A percentile compares a stretch with the other conserved stretches of the same genome.
Conservation (phyloP, 768 basidiomycete genomes). For the Kwoniella dejecticola region DNA sequence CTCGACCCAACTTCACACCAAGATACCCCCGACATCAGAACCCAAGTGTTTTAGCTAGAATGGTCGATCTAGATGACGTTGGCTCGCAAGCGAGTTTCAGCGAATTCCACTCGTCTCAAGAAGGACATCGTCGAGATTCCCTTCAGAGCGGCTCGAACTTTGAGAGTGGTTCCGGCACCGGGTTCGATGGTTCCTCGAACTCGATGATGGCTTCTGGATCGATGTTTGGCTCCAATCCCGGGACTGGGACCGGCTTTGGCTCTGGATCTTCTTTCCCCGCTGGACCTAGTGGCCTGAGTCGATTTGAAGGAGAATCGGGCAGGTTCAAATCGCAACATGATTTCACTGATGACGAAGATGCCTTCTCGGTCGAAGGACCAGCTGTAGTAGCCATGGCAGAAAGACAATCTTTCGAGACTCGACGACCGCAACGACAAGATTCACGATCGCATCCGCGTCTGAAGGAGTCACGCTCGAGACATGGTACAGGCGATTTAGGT, state of each 20-base stretch:
- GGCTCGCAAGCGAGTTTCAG: constrained; percentile 47
- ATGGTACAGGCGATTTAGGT: constrained; percentile 21
- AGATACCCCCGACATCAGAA: constrained; percentile 53
- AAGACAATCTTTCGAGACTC: constrained; percentile 47
- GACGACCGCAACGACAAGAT: constrained; percentile 30
- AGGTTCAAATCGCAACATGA: constrained; percentile 42
- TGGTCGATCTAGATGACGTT: constrained; percentile 37
- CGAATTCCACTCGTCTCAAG: constrained; percentile 41
- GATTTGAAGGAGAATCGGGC: constrained; percentile 41
- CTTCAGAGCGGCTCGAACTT: constrained; percentile 13
- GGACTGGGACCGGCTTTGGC: neutral
- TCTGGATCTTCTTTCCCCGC: constrained; percentile 35
- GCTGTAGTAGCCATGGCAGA: constrained; percentile 49
- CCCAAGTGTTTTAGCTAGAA: constrained; percentile 42
- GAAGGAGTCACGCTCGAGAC: constrained; percentile 32
- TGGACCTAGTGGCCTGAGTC: constrained; percentile 44
- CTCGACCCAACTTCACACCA: constrained; percentile 53
- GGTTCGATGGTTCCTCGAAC: constrained; percentile 21
- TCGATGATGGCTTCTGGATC: constrained; percentile 28
- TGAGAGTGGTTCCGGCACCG: constrained; percentile 1
- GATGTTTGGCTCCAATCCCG: constrained; percentile 7
- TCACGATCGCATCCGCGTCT: constrained; percentile 29
- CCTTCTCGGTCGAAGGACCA: constrained; percentile 39
- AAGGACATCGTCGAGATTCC: constrained; percentile 18
- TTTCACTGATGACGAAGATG: constrained; percentile 43